phyloP scores from a whole-genome alignment of 371 early-diverging fungal species.

The Mortierella sp. region DNA sequence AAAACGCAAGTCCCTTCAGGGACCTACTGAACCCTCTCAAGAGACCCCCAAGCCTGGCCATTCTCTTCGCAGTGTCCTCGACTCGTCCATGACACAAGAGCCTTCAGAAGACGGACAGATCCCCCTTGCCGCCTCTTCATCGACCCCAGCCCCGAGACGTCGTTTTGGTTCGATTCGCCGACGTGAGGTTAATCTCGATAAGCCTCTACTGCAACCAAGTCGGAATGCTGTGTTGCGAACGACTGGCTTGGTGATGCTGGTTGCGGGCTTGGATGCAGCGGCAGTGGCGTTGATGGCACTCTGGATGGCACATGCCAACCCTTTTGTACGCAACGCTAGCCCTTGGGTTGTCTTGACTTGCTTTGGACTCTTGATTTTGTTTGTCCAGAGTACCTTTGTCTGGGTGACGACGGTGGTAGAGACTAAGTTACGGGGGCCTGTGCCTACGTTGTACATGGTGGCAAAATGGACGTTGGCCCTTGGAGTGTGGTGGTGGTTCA shows the following conservation, averaged over 20 bases:
- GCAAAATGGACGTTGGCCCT: constrained; percentile 44
- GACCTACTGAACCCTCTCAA: not conserved
- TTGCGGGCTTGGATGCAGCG: constrained; percentile 16
- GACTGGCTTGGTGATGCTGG: constrained; percentile 13
- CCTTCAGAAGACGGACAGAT: constrained; percentile 42
- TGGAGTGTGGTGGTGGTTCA: constrained; percentile 49
- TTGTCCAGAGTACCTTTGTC: constrained; percentile 32
- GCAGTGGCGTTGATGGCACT: constrained; percentile 14
- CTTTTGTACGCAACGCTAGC: constrained; percentile 19
- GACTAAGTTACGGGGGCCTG: constrained; percentile 17
- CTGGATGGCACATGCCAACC: constrained; percentile 19
- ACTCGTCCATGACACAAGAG: constrained; percentile 17
- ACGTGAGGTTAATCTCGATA: too few species aligned
- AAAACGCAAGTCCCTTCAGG: constrained; percentile 2
- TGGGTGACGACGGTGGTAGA: constrained; percentile 29
- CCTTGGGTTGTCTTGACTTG: constrained; percentile 32
- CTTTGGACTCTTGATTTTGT: constrained; percentile 13
- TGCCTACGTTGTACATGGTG: constrained; percentile 23
- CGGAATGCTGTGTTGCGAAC: constrained; percentile 3
- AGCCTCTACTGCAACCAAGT: not conserved
- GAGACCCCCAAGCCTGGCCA: constrained; percentile 11
- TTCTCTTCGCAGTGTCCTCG: constrained; percentile 33
- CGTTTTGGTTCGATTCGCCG: too few species aligned
- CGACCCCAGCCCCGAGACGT: too few species aligned
- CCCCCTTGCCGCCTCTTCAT: not conserved